phyloP scores from a whole-genome alignment of 2,329 filamentous ascomycete genomes.

The Scleromitrula shiraiana region DNA sequence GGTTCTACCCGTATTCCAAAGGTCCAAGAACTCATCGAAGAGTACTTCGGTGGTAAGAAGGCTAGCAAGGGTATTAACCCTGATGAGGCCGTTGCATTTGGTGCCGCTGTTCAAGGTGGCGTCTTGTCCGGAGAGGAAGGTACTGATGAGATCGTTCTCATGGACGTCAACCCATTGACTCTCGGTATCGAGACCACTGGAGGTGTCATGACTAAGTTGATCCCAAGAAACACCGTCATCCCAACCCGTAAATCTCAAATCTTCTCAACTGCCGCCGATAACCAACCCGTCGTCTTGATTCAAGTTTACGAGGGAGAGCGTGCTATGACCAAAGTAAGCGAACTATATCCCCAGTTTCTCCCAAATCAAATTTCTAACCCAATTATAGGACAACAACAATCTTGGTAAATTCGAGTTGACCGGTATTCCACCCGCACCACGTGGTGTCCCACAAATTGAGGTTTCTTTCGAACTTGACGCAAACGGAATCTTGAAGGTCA shows the following conservation, averaged over 20 bases:
- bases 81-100: conserved; percentile 96
- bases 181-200: conserved; percentile 97
- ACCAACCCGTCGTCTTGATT: conserved; percentile 92
- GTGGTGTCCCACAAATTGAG: conserved; percentile 96
- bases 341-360: neutral
- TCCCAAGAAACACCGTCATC: conserved; percentile 88
- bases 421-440: conserved; percentile 87
- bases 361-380: neutral
- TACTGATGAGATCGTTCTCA: conserved; percentile 75
- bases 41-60: conserved; percentile 94
- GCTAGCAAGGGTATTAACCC: conserved; percentile 99
- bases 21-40: conserved; percentile 89
- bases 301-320: conserved; percentile 95
- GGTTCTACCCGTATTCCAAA: conserved; percentile 99
- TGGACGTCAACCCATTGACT: conserved; percentile 95
- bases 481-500: conserved; percentile 97
- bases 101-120: conserved; percentile 95
- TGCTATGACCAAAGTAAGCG: conserved; percentile 59
- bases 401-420: conserved; percentile 98
- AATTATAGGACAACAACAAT: conserved; percentile 74
- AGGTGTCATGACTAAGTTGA: conserved; percentile 96
- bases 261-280: conserved; percentile 93
- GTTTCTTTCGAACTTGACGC: conserved; percentile 96
- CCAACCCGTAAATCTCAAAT: conserved; percentile 96
- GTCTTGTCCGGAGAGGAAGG: conserved; percentile 83